Percentiles rank a stretch among this genome's conserved stretches.
Conservation (phyloP, 257 asterid species). For the Solanum arcanum region DNA sequence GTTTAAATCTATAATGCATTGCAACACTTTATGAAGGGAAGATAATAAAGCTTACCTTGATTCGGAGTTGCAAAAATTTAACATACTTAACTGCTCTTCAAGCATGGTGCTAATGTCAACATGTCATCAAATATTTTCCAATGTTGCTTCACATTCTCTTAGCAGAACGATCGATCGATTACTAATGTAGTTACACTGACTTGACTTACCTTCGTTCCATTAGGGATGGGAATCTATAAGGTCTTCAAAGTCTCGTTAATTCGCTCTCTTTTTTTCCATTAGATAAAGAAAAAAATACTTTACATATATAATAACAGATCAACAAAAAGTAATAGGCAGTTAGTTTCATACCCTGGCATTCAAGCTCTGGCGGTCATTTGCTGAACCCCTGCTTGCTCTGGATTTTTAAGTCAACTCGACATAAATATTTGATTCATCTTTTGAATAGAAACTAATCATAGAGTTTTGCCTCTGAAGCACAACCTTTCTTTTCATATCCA, state of each 20-base stretch:
- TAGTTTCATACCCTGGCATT: slow-evolving; percentile 55
- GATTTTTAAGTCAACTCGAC: slow-evolving; percentile 25
- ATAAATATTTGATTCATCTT: slow-evolving; percentile 35
- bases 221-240: slow-evolving; percentile 77
- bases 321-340: background rate
- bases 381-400: slow-evolving; percentile 50
- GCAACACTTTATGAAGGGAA: too few species aligned
- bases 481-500: slow-evolving; percentile 1
- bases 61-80: too few species aligned
- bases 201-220: slow-evolving; percentile 61
- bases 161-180: background rate
- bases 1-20: too few species aligned
- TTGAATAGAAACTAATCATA: slow-evolving; percentile 28
- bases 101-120: slow-evolving; percentile 96
- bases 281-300: background rate
- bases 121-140: background rate
- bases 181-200: background rate
- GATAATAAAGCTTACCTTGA: too few species aligned
- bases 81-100: too few species aligned
- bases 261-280: slow-evolving; percentile 70
- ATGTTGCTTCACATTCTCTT: background rate
- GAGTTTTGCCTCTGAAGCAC: slow-evolving; percentile 18
- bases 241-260: slow-evolving; percentile 72
- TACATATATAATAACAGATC: background rate
- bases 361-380: slow-evolving; percentile 83